These are phyloP conservation scores for Sporisorium graminicola DNA, from an alignment of 1,284 basidiomycete genomes.

Conservation along the genomic window DNA sequence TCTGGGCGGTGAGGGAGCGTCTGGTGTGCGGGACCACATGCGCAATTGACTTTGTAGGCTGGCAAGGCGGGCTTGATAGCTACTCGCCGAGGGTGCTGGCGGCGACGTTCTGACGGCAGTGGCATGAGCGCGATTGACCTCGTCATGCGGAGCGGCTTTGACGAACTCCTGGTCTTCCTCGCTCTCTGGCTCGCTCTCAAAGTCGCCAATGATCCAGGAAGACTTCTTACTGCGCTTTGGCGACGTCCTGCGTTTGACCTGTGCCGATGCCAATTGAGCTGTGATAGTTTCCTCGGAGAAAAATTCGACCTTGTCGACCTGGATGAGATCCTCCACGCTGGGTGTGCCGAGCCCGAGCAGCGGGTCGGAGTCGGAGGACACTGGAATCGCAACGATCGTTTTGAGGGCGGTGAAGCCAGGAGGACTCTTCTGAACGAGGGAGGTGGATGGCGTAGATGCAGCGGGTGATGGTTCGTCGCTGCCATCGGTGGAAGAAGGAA, in stretches of 20 bases:
- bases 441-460: constrained; percentile 38
- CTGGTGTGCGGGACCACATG: constrained; percentile 36
- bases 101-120: constrained; percentile 26
- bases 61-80: constrained; percentile 47
- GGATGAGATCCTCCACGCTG: constrained; percentile 49
- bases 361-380: constrained; percentile 34
- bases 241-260: constrained; percentile 25
- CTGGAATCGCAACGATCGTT: constrained; percentile 33
- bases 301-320: constrained; percentile 45
- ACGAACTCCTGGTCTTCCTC: constrained; percentile 23
- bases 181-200: constrained; percentile 43
- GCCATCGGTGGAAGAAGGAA: constrained; percentile 38
- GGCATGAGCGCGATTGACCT: constrained; percentile 7
- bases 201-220: constrained; percentile 51
- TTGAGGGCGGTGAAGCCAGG: constrained; percentile 33
- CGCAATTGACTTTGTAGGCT: constrained; percentile 46
- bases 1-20: not conserved
- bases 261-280: constrained; percentile 13
- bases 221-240: constrained; percentile 35
- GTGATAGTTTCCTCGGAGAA: constrained; percentile 39
- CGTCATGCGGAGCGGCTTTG: not conserved
- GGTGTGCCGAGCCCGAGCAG: constrained; percentile 27
- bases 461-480: constrained; percentile 36
- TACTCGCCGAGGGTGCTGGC: constrained; percentile 14
- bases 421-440: constrained; percentile 38